Evolutionary conservation across 2,329 filamentous ascomycete species (phyloP).

Genomic region (Hypoxylon rubiginosum): DNA sequence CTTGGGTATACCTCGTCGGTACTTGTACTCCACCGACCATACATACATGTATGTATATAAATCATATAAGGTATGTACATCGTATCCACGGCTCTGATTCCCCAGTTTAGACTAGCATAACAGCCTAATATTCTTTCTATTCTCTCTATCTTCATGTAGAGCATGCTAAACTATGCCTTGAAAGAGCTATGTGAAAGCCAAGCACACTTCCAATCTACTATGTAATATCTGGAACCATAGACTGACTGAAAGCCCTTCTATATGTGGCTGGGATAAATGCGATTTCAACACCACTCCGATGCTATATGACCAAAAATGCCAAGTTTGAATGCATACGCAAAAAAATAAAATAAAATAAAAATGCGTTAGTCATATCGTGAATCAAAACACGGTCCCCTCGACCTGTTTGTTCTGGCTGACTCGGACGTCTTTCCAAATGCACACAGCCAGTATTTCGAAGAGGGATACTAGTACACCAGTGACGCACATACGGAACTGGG

Average conservation of each 20-base stretch:
- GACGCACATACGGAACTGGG: slow-evolving; percentile 56
- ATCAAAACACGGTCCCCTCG: slow-evolving; percentile 52
- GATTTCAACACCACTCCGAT: not conserved
- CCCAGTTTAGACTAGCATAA: not conserved
- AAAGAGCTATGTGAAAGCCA: not conserved
- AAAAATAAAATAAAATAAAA: not conserved
- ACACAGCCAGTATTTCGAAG: slow-evolving; percentile 50
- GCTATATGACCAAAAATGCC: slow-evolving; percentile 7
- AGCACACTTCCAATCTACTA: not conserved
- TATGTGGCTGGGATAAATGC: not conserved
- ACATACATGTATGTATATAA: too few relatives aligned
- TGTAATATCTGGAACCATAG: not conserved
- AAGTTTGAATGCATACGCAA: slow-evolving; percentile 1
- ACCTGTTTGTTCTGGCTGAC: slow-evolving; percentile 52
- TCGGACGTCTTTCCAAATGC: slow-evolving; percentile 52
- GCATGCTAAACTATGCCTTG: not conserved
- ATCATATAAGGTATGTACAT: too few relatives aligned
- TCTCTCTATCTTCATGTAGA: not conserved
- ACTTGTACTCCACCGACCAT: too few relatives aligned
- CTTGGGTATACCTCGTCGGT: slow-evolving; percentile 19
- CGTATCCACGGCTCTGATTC: not conserved
- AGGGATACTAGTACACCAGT: slow-evolving; percentile 49
- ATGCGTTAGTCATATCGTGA: slow-evolving; percentile 6
- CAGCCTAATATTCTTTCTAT: not conserved
- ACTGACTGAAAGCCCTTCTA: not conserved